Evolutionary conservation across 306 rosid genomes (phyloP).

Genomic region (Macrotyloma uniflorum): DNA sequence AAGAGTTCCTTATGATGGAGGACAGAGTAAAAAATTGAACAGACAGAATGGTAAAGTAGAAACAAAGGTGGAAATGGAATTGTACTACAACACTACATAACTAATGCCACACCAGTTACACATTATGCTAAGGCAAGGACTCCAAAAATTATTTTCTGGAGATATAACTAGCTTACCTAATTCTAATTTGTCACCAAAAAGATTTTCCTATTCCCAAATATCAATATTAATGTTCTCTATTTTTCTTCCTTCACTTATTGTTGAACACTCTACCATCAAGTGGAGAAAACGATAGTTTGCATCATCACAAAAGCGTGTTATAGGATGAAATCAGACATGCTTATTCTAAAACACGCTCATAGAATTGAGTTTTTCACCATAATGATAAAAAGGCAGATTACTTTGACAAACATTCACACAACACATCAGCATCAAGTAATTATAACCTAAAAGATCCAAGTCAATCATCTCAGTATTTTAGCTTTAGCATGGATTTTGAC

Average conservation of each 20-base stretch:
- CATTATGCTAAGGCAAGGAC: background rate
- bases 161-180: background rate
- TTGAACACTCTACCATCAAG: slow-evolving; percentile 7
- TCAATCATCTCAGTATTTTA: background rate
- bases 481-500: background rate
- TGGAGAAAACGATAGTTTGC: background rate
- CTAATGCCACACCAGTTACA: background rate
- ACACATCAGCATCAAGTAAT: background rate
- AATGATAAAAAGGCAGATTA: background rate
- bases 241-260: slow-evolving; percentile 22
- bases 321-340: background rate
- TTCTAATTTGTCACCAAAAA: background rate
- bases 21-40: slow-evolving; percentile 19
- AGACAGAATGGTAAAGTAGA: background rate
- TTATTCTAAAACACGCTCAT: background rate
- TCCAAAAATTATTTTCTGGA: background rate
- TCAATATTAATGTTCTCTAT: background rate
- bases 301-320: background rate
- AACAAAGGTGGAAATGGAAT: background rate
- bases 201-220: background rate
- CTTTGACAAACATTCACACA: slow-evolving; percentile 1
- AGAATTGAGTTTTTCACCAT: background rate
- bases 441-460: background rate
- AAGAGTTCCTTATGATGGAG: slow-evolving; percentile 13
- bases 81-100: background rate